A percentile compares a stretch with the other conserved stretches of the same genome.
phyloP scores from a whole-genome alignment of 169 alveolate genomes.

The Eimeria brunetti region DNA sequence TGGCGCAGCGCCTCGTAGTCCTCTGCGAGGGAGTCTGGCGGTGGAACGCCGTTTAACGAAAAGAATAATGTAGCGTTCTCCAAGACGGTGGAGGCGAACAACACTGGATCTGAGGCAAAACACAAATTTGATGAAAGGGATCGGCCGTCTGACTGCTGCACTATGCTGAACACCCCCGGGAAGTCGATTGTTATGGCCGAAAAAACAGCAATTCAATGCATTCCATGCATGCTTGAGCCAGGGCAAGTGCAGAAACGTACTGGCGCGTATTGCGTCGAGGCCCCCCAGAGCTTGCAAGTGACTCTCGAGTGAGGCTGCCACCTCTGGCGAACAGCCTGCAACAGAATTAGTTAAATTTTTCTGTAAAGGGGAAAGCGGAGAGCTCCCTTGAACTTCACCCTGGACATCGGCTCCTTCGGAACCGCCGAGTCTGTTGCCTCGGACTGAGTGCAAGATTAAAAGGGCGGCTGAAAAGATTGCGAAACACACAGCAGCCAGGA shows the following conservation, averaged over 20 bases:
- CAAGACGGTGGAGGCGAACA: constrained; percentile 27
- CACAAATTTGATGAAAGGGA: not conserved
- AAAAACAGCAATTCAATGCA: not conserved
- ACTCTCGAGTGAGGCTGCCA: not conserved
- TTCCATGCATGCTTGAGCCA: not conserved
- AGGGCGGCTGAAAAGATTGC: constrained; percentile 27
- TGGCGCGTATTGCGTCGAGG: constrained; percentile 6
- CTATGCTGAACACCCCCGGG: not conserved
- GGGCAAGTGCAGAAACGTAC: not conserved
- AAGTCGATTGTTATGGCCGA: not conserved
- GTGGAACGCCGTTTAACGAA: constrained; percentile 23
- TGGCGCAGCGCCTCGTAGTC: constrained; percentile 31
- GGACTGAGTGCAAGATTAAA: constrained; percentile 15
- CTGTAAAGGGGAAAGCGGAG: constrained; percentile 14
- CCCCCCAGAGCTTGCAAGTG: constrained; percentile 60
- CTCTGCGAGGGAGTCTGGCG: not conserved
- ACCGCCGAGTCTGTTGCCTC: constrained; percentile 3
- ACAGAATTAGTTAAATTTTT: constrained; percentile 6
- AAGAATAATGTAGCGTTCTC: constrained; percentile 62
- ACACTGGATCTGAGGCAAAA: constrained; percentile 15
- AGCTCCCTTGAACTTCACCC: not conserved
- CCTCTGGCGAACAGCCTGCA: not conserved
- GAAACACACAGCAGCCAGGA: not conserved
- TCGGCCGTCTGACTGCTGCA: not conserved
- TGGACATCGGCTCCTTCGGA: not conserved